phyloP scores from a whole-genome alignment of 2,329 filamentous ascomycete genomes.

The Sclerotinia spermophila region DNA sequence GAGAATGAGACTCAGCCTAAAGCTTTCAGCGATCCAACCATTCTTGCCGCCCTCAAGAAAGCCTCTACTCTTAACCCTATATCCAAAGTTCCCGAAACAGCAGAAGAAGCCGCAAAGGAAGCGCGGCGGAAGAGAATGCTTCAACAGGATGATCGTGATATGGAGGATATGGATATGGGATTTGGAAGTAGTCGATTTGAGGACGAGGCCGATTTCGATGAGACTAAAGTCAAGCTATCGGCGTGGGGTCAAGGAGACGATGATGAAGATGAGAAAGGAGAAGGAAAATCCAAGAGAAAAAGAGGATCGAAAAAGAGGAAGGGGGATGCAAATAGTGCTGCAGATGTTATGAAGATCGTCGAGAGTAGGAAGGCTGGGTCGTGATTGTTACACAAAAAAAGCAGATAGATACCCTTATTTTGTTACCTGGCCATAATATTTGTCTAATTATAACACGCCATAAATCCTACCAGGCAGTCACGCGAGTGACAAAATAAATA shows the following conservation, averaged over 20 bases:
- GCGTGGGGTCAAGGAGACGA: slow-evolving; percentile 58
- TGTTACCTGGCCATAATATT: no score
- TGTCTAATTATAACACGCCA: neutral
- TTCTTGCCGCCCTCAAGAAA: slow-evolving; percentile 81
- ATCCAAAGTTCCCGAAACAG: slow-evolving; percentile 40
- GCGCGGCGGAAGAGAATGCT: slow-evolving; percentile 73
- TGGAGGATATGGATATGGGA: slow-evolving; percentile 89
- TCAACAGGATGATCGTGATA: slow-evolving; percentile 69
- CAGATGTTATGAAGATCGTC: slow-evolving; percentile 76
- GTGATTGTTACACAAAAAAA: neutral
- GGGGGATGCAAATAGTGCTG: slow-evolving; percentile 72
- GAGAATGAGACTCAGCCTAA: slow-evolving; percentile 41
- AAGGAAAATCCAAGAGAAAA: slow-evolving; percentile 59
- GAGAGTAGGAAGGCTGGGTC: slow-evolving; percentile 43
- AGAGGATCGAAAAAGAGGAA: slow-evolving; percentile 72
- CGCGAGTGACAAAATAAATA: no score
- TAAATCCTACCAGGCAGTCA: neutral
- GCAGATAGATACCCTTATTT: neutral
- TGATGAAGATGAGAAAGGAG: slow-evolving; percentile 41
- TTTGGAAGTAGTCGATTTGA: slow-evolving; percentile 86
- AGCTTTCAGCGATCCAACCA: slow-evolving; percentile 68
- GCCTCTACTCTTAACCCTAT: slow-evolving; percentile 62
- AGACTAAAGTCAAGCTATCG: slow-evolving; percentile 62
- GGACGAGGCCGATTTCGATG: slow-evolving; percentile 80
- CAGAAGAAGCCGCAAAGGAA: slow-evolving; percentile 54